Evolutionary conservation across 805 yeast species (phyloP).

Genomic region (Ogataea neopini): DNA sequence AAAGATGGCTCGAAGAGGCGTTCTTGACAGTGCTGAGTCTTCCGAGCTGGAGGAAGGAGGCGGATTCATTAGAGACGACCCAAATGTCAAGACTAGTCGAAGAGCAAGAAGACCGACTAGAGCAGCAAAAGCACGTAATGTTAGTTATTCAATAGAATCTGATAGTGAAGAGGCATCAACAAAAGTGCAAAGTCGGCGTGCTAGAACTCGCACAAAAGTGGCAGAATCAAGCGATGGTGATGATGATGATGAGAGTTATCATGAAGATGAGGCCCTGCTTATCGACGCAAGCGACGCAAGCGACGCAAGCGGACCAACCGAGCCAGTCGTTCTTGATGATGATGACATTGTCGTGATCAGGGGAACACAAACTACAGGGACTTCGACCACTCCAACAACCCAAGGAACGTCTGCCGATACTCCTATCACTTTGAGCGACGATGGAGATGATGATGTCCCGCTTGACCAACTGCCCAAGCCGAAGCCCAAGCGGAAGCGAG

Average conservation of each 20-base stretch:
- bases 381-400: neutral
- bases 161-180: slow-evolving; percentile 17
- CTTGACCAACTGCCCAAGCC: slow-evolving; percentile 14
- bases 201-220: too few relatives aligned
- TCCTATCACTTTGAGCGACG: slow-evolving; percentile 21
- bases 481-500: slow-evolving; percentile 10
- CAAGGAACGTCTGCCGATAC: slow-evolving; percentile 1
- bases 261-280: slow-evolving; percentile 17
- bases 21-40: neutral
- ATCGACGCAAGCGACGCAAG: too few relatives aligned
- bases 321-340: slow-evolving; percentile 27
- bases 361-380: too few relatives aligned
- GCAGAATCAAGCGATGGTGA: slow-evolving; percentile 8
- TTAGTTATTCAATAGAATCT: slow-evolving; percentile 12
- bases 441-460: slow-evolving; percentile 17
- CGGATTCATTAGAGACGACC: slow-evolving; percentile 45
- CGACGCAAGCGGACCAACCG: slow-evolving; percentile 25
- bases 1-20: neutral
- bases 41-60: slow-evolving; percentile 31
- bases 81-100: slow-evolving; percentile 25
- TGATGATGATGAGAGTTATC: slow-evolving; percentile 13
- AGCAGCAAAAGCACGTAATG: slow-evolving; percentile 7
- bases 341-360: slow-evolving; percentile 27
- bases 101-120: slow-evolving; percentile 17
- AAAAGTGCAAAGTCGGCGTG: slow-evolving; percentile 11